A percentile compares a stretch with the other conserved stretches of the same genome.
Evolutionary conservation across 352 stramenopile genomes (phyloP).

Genomic region (Proteromonas lacertae): DNA sequence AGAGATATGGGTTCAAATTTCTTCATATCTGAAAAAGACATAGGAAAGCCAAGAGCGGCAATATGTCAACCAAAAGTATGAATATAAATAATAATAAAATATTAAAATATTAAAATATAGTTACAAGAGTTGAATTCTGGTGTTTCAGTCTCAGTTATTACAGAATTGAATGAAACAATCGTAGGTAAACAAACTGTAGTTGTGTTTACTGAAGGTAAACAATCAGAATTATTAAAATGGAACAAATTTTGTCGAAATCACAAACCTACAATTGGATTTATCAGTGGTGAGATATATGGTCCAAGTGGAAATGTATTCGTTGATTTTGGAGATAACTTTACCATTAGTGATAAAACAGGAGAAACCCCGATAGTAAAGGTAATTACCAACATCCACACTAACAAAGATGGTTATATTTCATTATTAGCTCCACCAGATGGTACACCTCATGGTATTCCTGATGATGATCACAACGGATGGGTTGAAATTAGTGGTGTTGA

Average conservation of each 20-base stretch:
- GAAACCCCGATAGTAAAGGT: slow-evolving; percentile 11
- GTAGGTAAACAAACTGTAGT: slow-evolving; percentile 29
- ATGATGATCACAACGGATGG: not conserved
- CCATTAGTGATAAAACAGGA: slow-evolving; percentile 11
- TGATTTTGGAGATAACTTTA: slow-evolving; percentile 14
- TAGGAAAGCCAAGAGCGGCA: slow-evolving; percentile 5
- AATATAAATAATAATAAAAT: too few species aligned
- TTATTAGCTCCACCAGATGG: not conserved
- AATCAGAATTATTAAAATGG: slow-evolving; percentile 34
- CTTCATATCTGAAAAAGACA: slow-evolving; percentile 29
- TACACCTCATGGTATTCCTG: too few species aligned
- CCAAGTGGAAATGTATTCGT: slow-evolving; percentile 13
- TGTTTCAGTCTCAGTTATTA: slow-evolving; percentile 30
- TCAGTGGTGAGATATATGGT: slow-evolving; percentile 8
- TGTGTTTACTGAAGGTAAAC: slow-evolving; percentile 27
- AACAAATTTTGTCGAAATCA: slow-evolving; percentile 42
- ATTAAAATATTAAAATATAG: too few species aligned
- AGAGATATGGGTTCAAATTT: slow-evolving; percentile 64
- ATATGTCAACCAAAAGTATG: slow-evolving; percentile 2
- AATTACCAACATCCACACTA: slow-evolving; percentile 8
- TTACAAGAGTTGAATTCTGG: slow-evolving; percentile 58
- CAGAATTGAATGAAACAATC: slow-evolving; percentile 12
- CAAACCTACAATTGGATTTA: slow-evolving; percentile 11
- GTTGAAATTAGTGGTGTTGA: not conserved
- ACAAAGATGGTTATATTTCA: slow-evolving; percentile 6